A percentile compares a stretch with the other conserved stretches of the same genome.
Evolutionary conservation across 495 filamentous ascomycete genomes (phyloP).

Genomic region (Elasticomyces elasticus): DNA sequence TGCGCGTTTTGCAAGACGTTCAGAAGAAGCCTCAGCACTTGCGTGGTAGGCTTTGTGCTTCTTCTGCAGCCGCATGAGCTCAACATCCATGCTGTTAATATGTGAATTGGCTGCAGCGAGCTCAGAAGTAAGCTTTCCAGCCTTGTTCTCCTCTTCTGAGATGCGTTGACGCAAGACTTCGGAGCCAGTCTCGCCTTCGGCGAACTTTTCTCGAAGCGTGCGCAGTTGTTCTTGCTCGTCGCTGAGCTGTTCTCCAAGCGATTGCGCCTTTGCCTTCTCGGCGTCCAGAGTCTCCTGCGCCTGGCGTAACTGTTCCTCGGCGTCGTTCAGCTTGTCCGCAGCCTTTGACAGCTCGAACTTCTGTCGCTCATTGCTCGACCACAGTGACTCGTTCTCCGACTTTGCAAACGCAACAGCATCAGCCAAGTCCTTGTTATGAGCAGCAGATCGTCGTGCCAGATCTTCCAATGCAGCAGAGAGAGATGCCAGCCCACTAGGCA

Average conservation of each 20-base stretch:
- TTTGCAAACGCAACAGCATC: constrained; percentile 31
- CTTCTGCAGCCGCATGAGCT: constrained; percentile 41
- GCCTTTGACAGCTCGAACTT: constrained; percentile 21
- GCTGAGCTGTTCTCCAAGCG: constrained; percentile 53
- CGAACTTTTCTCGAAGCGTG: constrained; percentile 55
- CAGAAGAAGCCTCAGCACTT: constrained; percentile 34
- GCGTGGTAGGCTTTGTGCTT: constrained; percentile 48
- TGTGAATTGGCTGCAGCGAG: constrained; percentile 57
- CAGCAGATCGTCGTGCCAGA: constrained; percentile 27
- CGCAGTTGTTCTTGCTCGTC: constrained; percentile 56
- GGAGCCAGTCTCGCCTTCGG: constrained; percentile 68
- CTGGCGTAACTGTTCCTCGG: constrained; percentile 19
- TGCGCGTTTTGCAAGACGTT: constrained; percentile 53
- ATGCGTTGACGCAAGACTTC: constrained; percentile 63
- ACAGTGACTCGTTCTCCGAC: constrained; percentile 30
- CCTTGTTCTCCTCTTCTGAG: constrained; percentile 56
- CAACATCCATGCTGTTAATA: constrained; percentile 56
- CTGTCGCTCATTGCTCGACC: constrained; percentile 22
- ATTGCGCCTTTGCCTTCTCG: constrained; percentile 47
- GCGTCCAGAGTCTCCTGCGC: constrained; percentile 38
- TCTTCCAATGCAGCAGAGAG: constrained; percentile 43
- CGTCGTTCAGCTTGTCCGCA: constrained; percentile 19
- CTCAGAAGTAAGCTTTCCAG: constrained; percentile 50
- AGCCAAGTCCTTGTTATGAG: constrained; percentile 28
- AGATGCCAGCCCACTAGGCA: constrained; percentile 50